These are phyloP conservation scores for Corylus avellana DNA, from an alignment of 306 rosid genomes.

Conservation along the genomic window DNA sequence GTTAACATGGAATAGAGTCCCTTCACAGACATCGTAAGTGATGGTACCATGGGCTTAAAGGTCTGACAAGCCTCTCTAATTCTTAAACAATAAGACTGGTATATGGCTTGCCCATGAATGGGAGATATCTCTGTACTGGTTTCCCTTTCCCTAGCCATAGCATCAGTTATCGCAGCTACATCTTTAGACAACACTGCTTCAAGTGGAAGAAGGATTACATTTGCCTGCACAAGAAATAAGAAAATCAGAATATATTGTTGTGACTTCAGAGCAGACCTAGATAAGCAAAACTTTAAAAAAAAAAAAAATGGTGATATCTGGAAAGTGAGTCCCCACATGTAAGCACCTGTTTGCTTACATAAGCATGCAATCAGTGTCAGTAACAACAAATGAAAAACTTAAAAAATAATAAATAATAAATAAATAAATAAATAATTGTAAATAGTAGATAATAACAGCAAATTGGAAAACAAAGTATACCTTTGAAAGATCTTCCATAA, in stretches of 20 bases:
- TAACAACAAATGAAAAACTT: background rate
- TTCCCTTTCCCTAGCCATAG: constrained; percentile 74
- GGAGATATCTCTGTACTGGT: constrained; percentile 77
- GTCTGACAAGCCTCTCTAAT: constrained; percentile 78
- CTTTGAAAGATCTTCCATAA: constrained; percentile 85
- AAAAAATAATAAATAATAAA: background rate
- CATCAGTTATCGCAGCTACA: constrained; percentile 85
- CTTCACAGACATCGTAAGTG: constrained; percentile 73
- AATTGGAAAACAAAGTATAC: constrained; percentile 41
- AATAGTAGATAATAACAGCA: background rate
- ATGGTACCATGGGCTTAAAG: constrained; percentile 74
- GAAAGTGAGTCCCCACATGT: background rate
- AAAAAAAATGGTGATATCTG: background rate
- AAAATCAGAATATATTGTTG: constrained; percentile 32
- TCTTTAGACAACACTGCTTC: constrained; percentile 90
- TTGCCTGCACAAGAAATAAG: constrained; percentile 57
- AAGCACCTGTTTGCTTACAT: background rate
- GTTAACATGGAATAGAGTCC: constrained; percentile 83
- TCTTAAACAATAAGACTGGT: constrained; percentile 80
- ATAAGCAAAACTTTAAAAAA: constrained; percentile 10
- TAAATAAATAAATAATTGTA: background rate
- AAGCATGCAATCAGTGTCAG: constrained; percentile 1
- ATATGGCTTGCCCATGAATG: constrained; percentile 95
- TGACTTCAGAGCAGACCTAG: constrained; percentile 22
- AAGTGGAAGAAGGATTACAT: constrained; percentile 83